These are phyloP conservation scores for Rhododendron mucronatum DNA, from an alignment of 148 eudicot species.

Conservation along the genomic window DNA sequence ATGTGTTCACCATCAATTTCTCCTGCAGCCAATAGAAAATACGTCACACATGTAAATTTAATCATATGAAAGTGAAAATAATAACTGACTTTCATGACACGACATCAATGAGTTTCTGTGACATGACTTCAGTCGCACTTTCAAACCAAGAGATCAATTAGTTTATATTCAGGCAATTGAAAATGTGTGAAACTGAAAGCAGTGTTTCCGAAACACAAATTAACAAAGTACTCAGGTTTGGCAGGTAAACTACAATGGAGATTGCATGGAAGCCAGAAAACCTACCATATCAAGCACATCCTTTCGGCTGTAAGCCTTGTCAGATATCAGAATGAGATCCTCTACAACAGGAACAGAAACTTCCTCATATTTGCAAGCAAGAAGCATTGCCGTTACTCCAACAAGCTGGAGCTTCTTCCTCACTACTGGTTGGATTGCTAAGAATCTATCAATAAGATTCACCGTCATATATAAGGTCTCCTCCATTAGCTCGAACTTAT, in stretches of 20 bases:
- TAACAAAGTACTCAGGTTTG: neutral
- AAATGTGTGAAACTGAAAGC: neutral
- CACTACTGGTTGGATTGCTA: constrained; percentile 47
- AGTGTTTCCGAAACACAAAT: neutral
- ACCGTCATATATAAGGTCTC: constrained; percentile 84
- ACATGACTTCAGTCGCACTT: neutral
- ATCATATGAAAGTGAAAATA: neutral
- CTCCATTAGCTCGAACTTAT: constrained; percentile 87
- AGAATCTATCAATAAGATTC: constrained; percentile 73
- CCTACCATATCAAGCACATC: constrained; percentile 83
- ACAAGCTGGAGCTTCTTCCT: constrained; percentile 85
- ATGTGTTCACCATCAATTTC: constrained; percentile 55
- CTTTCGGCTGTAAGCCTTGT: constrained; percentile 61
- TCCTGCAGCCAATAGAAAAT: constrained; percentile 40
- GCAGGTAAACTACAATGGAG: neutral
- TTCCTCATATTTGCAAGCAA: constrained; percentile 90
- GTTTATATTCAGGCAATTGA: neutral
- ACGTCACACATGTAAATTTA: neutral
- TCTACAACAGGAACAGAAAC: constrained; percentile 73
- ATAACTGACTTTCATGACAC: neutral
- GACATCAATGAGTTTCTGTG: neutral
- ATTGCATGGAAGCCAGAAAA: neutral
- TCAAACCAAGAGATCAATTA: neutral
- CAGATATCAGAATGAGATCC: constrained; percentile 72
- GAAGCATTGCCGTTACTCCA: constrained; percentile 82